Evolutionary conservation across 1,284 basidiomycete genomes (phyloP).

Genomic region (Trichosporon ovoides): DNA sequence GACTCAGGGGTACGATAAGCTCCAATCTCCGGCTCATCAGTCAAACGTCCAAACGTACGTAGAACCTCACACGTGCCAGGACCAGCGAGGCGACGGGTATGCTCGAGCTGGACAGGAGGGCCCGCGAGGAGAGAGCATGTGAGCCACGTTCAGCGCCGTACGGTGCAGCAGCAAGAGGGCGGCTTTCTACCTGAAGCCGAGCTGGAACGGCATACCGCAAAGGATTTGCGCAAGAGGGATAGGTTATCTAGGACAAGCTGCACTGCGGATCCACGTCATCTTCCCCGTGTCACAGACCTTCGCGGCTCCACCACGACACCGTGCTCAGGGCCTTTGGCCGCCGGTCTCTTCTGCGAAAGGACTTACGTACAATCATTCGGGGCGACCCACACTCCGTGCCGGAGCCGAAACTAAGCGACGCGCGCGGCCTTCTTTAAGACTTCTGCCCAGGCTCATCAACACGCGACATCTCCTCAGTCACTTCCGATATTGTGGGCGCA

Average conservation of each 20-base stretch:
- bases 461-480: too few relatives aligned
- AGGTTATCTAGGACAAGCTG: slow-evolving; percentile 2
- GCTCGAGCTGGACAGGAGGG: too few relatives aligned
- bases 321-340: background rate
- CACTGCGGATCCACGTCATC: background rate
- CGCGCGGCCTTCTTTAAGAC: too few relatives aligned
- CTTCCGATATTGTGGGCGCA: too few relatives aligned
- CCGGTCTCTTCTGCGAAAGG: background rate
- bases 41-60: too few relatives aligned
- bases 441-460: too few relatives aligned
- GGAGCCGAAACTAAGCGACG: too few relatives aligned
- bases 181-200: background rate
- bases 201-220: background rate
- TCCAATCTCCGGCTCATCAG: too few relatives aligned
- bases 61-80: too few relatives aligned
- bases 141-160: too few relatives aligned
- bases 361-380: background rate
- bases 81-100: too few relatives aligned
- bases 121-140: background rate
- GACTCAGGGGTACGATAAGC: too few relatives aligned
- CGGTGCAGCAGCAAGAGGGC: background rate
- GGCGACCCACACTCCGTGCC: background rate
- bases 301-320: background rate
- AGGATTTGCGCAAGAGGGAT: background rate
- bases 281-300: slow-evolving; percentile 1